phyloP scores from a whole-genome alignment of 768 basidiomycete species.

The Lactarius psammicola region DNA sequence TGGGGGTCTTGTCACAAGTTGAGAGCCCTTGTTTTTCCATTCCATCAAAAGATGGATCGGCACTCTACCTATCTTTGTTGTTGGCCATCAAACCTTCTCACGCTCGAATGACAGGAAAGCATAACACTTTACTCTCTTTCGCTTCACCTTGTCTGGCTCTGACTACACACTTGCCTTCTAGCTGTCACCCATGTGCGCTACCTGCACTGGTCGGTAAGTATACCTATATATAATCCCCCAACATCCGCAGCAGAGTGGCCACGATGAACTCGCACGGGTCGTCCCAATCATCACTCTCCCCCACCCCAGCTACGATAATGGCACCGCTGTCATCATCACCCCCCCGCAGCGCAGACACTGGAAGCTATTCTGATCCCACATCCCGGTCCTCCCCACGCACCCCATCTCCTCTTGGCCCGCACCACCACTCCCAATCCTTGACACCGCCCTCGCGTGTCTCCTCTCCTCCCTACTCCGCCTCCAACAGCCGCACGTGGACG shows the following conservation, averaged over 20 bases:
- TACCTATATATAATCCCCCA: not conserved
- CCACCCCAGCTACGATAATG: not conserved
- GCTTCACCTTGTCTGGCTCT: not conserved
- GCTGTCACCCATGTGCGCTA: not conserved
- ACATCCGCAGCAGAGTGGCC: not conserved
- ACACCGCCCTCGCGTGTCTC: constrained; percentile 4
- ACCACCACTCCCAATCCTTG: constrained; percentile 4
- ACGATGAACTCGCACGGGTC: constrained; percentile 3
- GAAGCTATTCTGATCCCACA: not conserved
- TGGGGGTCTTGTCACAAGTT: no score
- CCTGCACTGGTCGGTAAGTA: not conserved
- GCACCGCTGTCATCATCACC: not conserved
- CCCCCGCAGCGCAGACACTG: not conserved
- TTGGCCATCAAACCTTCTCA: no score
- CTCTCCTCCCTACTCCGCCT: constrained; percentile 13
- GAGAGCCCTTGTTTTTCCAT: not conserved
- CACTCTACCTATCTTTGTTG: no score
- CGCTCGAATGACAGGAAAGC: no score
- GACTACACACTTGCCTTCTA: not conserved
- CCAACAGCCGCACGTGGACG: not conserved
- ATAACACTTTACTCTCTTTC: no score
- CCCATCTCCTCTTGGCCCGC: constrained; percentile 20
- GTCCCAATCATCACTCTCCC: not conserved
- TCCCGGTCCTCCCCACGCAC: constrained; percentile 6
- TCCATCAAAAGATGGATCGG: not conserved